Percentiles rank a stretch among this genome's conserved stretches.
Conservation (phyloP, 2,329 filamentous ascomycete species). For the Paracorniculantispora psalliotae region DNA sequence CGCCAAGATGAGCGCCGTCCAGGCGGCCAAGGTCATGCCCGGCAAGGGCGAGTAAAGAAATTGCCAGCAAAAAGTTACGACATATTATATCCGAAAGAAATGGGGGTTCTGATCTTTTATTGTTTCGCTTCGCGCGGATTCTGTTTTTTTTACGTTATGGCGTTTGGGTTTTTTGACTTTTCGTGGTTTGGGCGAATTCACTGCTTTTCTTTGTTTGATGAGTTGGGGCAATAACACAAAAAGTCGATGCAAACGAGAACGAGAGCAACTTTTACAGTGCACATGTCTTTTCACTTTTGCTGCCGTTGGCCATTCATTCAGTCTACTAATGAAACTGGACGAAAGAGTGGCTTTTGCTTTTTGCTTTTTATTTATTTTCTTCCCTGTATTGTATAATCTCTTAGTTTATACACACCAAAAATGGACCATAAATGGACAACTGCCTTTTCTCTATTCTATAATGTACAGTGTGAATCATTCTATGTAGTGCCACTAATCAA, state of each 20-base stretch:
- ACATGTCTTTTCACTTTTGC: no score
- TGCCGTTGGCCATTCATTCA: no score
- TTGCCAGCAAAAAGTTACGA: background rate
- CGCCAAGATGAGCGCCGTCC: conserved; percentile 93
- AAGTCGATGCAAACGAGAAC: background rate
- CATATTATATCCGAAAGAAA: background rate
- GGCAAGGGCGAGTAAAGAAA: conserved; percentile 47
- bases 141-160: background rate
- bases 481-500: no score
- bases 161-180: background rate
- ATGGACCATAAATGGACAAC: no score
- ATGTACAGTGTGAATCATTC: no score
- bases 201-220: background rate
- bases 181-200: background rate
- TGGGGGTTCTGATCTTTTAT: background rate
- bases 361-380: no score
- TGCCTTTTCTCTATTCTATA: no score
- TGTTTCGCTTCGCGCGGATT: background rate
- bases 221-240: no score
- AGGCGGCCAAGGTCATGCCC: conserved; percentile 80
- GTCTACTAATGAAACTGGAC: no score
- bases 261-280: background rate
- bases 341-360: no score
- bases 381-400: no score
- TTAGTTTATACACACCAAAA: no score